phyloP scores from a whole-genome alignment of 495 filamentous ascomycete genomes.

The Xylaria longipes region DNA sequence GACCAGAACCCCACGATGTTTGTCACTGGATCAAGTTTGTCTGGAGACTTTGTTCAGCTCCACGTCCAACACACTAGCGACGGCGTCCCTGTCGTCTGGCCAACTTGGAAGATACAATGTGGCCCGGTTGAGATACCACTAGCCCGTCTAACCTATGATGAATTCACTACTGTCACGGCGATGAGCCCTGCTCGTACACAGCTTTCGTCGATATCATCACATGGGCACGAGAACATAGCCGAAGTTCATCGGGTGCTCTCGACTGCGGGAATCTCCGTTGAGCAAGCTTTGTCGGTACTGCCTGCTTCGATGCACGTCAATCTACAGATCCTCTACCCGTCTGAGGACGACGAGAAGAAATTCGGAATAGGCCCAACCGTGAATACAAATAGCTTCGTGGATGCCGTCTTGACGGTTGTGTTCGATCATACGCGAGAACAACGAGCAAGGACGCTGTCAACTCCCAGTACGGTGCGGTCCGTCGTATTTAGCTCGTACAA shows the following conservation, averaged over 20 bases:
- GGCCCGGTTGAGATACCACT: constrained; percentile 83
- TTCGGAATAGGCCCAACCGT: constrained; percentile 71
- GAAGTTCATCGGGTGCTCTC: constrained; percentile 72
- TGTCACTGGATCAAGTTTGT: constrained; percentile 93
- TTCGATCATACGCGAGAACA: constrained; percentile 88
- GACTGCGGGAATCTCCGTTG: constrained; percentile 73
- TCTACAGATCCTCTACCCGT: constrained; percentile 85
- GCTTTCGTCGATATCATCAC: constrained; percentile 51
- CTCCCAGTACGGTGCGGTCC: constrained; percentile 73
- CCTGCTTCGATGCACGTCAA: constrained; percentile 83
- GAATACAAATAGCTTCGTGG: constrained; percentile 88
- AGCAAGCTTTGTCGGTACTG: constrained; percentile 74
- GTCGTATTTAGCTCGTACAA: constrained; percentile 95
- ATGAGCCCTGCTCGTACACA: constrained; percentile 53
- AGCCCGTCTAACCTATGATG: constrained; percentile 71
- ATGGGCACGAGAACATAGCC: constrained; percentile 62
- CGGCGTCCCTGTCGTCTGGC: constrained; percentile 83
- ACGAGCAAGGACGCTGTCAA: constrained; percentile 59
- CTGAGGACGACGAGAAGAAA: constrained; percentile 68
- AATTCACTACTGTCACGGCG: constrained; percentile 73
- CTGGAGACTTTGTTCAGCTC: constrained; percentile 89
- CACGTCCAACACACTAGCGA: constrained; percentile 92
- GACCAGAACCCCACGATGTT: constrained; percentile 82
- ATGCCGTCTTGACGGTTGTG: constrained; percentile 80
- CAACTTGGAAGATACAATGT: constrained; percentile 78